Conservation (phyloP, 1,284 basidiomycete genomes). For the Trichosporon sp. region DNA sequence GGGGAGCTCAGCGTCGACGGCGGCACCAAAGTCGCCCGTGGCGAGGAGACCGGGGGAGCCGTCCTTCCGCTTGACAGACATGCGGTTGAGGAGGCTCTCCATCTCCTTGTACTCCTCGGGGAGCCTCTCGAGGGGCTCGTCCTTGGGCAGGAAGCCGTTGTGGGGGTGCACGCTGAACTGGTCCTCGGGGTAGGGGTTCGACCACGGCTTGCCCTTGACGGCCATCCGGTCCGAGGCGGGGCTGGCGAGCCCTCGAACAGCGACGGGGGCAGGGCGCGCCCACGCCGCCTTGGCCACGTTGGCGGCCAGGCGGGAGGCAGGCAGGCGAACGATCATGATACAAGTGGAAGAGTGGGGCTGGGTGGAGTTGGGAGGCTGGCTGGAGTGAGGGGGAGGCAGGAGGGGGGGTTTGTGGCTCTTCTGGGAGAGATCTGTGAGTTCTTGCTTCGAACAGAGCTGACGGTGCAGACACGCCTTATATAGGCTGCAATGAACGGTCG, state of each 20-base stretch:
- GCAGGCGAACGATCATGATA: conserved; percentile 1
- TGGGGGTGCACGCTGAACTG: conserved; percentile 26
- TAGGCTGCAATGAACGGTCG: not conserved
- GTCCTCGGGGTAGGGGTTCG: conserved; percentile 32
- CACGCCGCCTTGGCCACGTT: conserved; percentile 5
- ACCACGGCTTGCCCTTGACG: conserved; percentile 22
- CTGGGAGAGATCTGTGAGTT: not conserved
- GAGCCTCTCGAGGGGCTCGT: conserved; percentile 28
- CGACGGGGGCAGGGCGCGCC: not conserved
- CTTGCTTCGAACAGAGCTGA: not conserved
- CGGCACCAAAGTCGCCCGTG: conserved; percentile 31
- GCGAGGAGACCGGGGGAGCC: conserved; percentile 28
- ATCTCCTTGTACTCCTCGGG: conserved; percentile 33
- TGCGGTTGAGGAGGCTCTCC: conserved; percentile 32
- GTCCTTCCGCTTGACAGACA: conserved; percentile 29
- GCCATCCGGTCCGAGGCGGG: conserved; percentile 11
- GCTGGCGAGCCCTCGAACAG: not conserved
- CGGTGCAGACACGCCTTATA: not conserved
- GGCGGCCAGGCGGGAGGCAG: conserved; percentile 7
- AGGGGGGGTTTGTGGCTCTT: conserved; percentile 5
- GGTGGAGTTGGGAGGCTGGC: not conserved
- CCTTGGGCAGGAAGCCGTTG: conserved; percentile 32
- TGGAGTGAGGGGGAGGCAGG: not conserved
- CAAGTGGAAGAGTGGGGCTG: not conserved
- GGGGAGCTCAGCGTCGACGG: conserved; percentile 29